Base-by-base conservation (phyloP, 495 filamentous ascomycete genomes). In the Xylaria telfairii region DNA sequence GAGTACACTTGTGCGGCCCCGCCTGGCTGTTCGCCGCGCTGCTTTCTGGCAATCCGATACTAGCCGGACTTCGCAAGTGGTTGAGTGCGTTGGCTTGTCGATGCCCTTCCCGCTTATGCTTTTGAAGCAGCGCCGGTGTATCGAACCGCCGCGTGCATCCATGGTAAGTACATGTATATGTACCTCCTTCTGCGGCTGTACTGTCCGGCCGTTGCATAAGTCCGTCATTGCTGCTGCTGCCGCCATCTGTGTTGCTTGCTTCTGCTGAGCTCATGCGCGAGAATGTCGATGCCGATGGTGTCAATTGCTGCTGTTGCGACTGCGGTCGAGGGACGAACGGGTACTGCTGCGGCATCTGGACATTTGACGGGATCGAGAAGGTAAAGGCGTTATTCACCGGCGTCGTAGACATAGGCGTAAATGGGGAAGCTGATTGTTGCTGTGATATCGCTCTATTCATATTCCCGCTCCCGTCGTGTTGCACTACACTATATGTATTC, bases 101-200 rank as follows among this genome's bases (percentile, higher is more conserved):
- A 79, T 99, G 96, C 3, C 89, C 92, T 77, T 99, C 96, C 26
- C 94, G 91, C 84, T 97, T 97, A 85, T 99, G 96, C 81, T 94
- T 95, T 79, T 98, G 93, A 30, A 99, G 88, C 77, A 94, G 91
- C 30, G 89, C 86, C 13, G 93, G 92, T 8, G 92, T 92, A 68
- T 96, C 92, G 77, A 99, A 99, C 67, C 96, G 93, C 67, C 89
- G 86, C 0, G 91, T 90, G 78, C 96, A 99, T 59, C 93, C 93
- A 79, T 95, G 93, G 74, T 97, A 96, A 17, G 93, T 96, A 80
- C 96, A 99, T 24, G 93, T 94, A 85, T 98, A 99, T 1, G 93
- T 96, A 15, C 95, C 96, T 37, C 90, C 87, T 74, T 95, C 92
- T 0, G 95, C 91, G 15, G 83, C 85, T 1, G 92, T 89, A 41